phyloP scores from a whole-genome alignment of 2,329 filamentous ascomycete genomes.

The Fusarium sp. region DNA sequence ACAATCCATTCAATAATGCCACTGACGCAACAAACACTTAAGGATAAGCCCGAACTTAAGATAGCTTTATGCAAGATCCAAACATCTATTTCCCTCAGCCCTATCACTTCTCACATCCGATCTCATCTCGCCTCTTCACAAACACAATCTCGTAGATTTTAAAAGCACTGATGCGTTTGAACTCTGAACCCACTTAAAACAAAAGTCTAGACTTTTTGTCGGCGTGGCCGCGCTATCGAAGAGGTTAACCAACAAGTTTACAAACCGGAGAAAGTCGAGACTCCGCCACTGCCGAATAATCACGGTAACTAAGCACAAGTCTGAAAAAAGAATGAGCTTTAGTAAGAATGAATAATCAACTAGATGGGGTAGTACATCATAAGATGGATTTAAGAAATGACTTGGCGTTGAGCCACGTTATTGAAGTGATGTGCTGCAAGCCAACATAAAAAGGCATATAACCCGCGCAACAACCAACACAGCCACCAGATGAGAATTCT shows the following conservation, averaged over 20 bases:
- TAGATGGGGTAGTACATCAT: background rate
- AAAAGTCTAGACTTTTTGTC: background rate
- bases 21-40: background rate
- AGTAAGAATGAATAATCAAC: background rate
- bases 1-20: background rate
- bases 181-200: background rate
- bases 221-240: conserved; percentile 8
- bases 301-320: background rate
- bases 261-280: background rate
- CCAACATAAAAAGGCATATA: too few species aligned
- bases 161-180: background rate
- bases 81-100: conserved; percentile 1
- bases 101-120: conserved; percentile 4
- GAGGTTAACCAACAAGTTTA: background rate
- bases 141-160: background rate
- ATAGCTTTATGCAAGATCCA: background rate
- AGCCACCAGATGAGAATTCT: background rate
- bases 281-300: background rate
- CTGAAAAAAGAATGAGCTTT: background rate
- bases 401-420: too few species aligned
- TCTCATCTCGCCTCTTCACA: background rate
- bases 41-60: too few species aligned
- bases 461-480: background rate
- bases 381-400: background rate
- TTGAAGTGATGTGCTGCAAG: background rate